Evolutionary conservation across 352 stramenopile species (phyloP).

Genomic region (Aphanomyces euteiches): DNA sequence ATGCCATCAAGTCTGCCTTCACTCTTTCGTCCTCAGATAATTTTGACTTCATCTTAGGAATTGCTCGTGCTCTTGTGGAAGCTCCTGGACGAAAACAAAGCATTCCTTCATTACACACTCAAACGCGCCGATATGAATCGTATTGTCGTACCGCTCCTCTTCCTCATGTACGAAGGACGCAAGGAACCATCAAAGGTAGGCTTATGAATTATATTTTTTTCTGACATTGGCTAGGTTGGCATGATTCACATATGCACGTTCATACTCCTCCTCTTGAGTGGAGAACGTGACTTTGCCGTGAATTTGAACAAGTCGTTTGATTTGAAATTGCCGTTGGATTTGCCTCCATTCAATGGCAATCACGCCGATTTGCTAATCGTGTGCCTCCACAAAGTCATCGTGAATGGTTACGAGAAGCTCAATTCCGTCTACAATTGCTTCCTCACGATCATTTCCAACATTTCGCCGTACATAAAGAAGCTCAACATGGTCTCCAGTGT

Average conservation of each 20-base stretch:
- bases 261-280: constrained; percentile 94
- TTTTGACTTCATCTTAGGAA: constrained; percentile 46
- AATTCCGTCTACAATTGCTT: constrained; percentile 98
- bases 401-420: constrained; percentile 95
- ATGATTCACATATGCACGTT: constrained; percentile 99
- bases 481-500: constrained; percentile 93
- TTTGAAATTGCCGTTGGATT: constrained; percentile 90
- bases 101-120: constrained; percentile 93
- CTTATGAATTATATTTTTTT: no score
- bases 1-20: constrained; percentile 79
- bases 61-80: constrained; percentile 98
- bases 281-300: constrained; percentile 96
- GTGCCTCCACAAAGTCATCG: constrained; percentile 97
- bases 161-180: constrained; percentile 92
- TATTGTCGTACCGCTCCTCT: constrained; percentile 78
- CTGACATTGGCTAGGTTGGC: constrained; percentile 48
- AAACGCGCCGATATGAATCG: constrained; percentile 93
- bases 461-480: constrained; percentile 96
- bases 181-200: constrained; percentile 87
- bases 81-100: constrained; percentile 95
- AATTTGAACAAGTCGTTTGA: constrained; percentile 96
- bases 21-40: background rate
- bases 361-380: constrained; percentile 97
- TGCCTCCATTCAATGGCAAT: constrained; percentile 93
- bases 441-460: constrained; percentile 98